A percentile compares a stretch with the other conserved stretches of the same genome.
phyloP scores from a whole-genome alignment of 768 basidiomycete species.

The Porphyrellus cyaneotinctus region DNA sequence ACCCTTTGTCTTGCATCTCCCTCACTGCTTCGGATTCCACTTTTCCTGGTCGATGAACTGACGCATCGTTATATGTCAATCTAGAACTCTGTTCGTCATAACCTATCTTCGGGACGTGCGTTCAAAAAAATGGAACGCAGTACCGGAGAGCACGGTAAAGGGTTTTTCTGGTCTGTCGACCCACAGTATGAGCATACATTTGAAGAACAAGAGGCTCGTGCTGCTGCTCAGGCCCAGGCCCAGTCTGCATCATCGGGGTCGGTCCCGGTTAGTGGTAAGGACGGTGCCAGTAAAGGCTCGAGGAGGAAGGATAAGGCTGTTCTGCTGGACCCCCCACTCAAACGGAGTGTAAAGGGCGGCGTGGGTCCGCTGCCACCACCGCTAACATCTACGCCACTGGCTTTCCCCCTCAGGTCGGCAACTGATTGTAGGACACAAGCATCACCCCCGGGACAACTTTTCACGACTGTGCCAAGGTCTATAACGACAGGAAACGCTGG shows the following conservation, averaged over 20 bases:
- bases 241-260: slow-evolving; percentile 21
- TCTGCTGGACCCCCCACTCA: slow-evolving; percentile 57
- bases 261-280: slow-evolving; percentile 34
- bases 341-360: slow-evolving; percentile 66
- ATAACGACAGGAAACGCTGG: neutral
- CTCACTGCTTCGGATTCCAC: neutral
- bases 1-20: neutral
- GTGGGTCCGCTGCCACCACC: slow-evolving; percentile 60
- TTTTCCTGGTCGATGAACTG: slow-evolving; percentile 9
- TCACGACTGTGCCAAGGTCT: slow-evolving; percentile 6
- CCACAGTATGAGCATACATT: slow-evolving; percentile 63
- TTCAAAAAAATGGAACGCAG: slow-evolving; percentile 89
- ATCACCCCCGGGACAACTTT: slow-evolving; percentile 3
- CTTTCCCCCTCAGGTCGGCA: slow-evolving; percentile 38
- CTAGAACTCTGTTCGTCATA: slow-evolving; percentile 93
- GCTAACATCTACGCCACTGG: slow-evolving; percentile 59
- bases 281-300: slow-evolving; percentile 27
- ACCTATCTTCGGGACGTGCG: slow-evolving; percentile 86
- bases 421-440: slow-evolving; percentile 3
- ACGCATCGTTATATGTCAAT: slow-evolving; percentile 4
- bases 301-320: slow-evolving; percentile 60
- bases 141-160: slow-evolving; percentile 83
- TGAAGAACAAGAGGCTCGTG: slow-evolving; percentile 64
- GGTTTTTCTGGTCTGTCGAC: slow-evolving; percentile 91
- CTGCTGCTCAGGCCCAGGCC: slow-evolving; percentile 30